Conservation (phyloP, 148 eudicot species). For the Silene latifolia region DNA sequence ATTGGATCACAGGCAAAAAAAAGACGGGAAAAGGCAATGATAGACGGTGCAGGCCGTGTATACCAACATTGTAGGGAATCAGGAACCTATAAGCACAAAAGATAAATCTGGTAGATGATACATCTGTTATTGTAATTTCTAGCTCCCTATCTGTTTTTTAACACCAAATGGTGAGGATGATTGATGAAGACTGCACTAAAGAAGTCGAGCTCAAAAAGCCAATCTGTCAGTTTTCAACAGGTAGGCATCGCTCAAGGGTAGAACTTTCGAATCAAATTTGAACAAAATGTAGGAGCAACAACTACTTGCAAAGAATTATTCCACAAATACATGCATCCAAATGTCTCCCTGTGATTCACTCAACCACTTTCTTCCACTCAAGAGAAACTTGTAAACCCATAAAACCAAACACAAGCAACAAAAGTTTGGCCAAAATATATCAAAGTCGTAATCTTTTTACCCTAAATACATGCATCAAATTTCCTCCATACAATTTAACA, state of each 20-base stretch:
- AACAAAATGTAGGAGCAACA: too few species aligned
- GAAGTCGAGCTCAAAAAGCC: background rate
- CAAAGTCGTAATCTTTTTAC: background rate
- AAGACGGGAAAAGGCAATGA: too few species aligned
- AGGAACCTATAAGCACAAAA: too few species aligned
- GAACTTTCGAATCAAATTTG: too few species aligned
- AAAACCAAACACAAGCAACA: background rate
- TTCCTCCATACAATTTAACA: background rate
- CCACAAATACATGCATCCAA: background rate
- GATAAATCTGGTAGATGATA: too few species aligned
- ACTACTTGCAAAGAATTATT: background rate
- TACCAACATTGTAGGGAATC: too few species aligned
- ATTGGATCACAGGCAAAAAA: too few species aligned
- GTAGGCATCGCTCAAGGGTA: too few species aligned
- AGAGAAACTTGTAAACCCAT: background rate
- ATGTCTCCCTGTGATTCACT: background rate
- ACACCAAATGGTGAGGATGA: background rate
- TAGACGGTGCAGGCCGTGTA: too few species aligned
- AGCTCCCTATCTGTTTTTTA: background rate
- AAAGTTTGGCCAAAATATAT: background rate
- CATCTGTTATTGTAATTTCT: too few species aligned
- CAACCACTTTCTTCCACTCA: background rate
- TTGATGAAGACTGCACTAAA: background rate
- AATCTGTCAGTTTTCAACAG: background rate
- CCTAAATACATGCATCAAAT: background rate